Evolutionary conservation across 345 rosid species (phyloP).

Genomic region (Litchi chinensis): DNA sequence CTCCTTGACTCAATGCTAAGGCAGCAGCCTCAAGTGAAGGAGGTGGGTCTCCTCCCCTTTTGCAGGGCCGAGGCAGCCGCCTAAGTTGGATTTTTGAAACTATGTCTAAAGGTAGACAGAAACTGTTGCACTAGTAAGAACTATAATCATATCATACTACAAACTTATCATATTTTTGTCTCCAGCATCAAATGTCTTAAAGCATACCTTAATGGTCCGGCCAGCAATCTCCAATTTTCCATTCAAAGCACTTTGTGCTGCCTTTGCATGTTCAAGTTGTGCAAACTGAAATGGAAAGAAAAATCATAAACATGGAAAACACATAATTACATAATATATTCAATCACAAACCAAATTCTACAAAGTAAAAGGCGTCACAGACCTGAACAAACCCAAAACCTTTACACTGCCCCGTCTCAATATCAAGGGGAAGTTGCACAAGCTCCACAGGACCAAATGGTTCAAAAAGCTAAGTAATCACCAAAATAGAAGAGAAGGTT

Average conservation of each 20-base stretch:
- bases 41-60: too few species aligned
- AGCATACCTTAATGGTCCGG: slow-evolving; percentile 75
- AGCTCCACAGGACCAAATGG: slow-evolving; percentile 95
- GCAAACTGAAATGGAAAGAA: slow-evolving; percentile 59
- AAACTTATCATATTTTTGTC: not conserved
- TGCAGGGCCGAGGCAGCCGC: too few species aligned
- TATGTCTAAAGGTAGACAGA: not conserved
- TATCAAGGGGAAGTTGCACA: slow-evolving; percentile 90
- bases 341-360: not conserved
- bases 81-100: too few species aligned
- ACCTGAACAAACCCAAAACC: slow-evolving; percentile 98
- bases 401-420: slow-evolving; percentile 92
- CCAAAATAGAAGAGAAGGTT: not conserved
- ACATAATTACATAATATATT: not conserved
- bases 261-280: slow-evolving; percentile 88
- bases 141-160: not conserved
- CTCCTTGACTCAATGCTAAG: too few species aligned
- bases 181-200: not conserved
- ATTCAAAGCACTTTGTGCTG: slow-evolving; percentile 80
- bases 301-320: not conserved
- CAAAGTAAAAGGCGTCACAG: slow-evolving; percentile 31
- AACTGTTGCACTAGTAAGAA: not conserved
- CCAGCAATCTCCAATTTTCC: slow-evolving; percentile 96
- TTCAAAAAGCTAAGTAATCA: slow-evolving; percentile 70
- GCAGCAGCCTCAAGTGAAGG: too few species aligned